A percentile compares a stretch with the other conserved stretches of the same genome.
Conservation (phyloP, 1,284 basidiomycete genomes). For the Mycena citricolor region DNA sequence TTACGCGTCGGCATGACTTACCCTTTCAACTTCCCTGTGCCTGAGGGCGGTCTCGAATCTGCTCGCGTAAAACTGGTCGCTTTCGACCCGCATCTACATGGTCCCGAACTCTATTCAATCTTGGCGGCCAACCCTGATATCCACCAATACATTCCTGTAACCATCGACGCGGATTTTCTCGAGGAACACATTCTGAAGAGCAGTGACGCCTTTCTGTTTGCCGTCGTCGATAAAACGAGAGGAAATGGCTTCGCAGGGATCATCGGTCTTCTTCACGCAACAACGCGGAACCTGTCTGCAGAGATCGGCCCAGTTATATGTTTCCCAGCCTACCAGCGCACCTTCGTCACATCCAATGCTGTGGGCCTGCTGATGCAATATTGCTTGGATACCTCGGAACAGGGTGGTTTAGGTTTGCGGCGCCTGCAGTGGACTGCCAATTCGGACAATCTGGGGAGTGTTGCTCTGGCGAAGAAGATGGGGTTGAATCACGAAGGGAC, state of each 20-base stretch:
- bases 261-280: constrained; percentile 38
- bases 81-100: constrained; percentile 24
- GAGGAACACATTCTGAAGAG: constrained; percentile 30
- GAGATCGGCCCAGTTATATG: constrained; percentile 46
- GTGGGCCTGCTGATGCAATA: constrained; percentile 49
- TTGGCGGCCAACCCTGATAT: constrained; percentile 11
- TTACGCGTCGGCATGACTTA: too few relatives aligned
- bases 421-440: constrained; percentile 61
- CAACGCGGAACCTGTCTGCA: constrained; percentile 30
- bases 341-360: constrained; percentile 48
- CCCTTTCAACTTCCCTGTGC: constrained; percentile 37
- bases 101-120: background rate
- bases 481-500: constrained; percentile 59
- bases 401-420: constrained; percentile 57
- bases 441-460: constrained; percentile 46
- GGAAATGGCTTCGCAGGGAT: constrained; percentile 38
- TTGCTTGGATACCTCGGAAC: constrained; percentile 49
- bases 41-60: constrained; percentile 33
- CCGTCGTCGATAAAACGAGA: constrained; percentile 42
- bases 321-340: constrained; percentile 46
- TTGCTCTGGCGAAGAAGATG: constrained; percentile 53
- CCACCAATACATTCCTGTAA: background rate
- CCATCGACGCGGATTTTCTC: constrained; percentile 32
- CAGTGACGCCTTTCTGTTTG: constrained; percentile 31
- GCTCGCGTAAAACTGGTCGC: constrained; percentile 40